Evolutionary conservation across 371 early-diverging fungal species (phyloP), one percentile per base, ranked within the genome.

Genomic region (Lichtheimia ornata): DNA sequence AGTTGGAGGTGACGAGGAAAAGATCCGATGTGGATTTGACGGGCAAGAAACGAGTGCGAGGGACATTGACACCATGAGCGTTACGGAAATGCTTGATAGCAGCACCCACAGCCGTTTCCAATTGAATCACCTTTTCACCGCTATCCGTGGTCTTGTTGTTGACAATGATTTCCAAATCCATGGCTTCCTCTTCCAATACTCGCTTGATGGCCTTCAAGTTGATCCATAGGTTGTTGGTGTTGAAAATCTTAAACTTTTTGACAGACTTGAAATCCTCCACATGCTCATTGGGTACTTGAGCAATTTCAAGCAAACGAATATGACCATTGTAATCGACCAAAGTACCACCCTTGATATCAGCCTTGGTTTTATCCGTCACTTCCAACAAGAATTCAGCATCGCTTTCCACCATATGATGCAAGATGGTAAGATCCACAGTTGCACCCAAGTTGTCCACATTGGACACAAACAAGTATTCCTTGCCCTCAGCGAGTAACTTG

Each of bases 361-460:
- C 97, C 79, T 97, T 92, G 59, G 99, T 99, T 87, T 99, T 99
- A 81, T 99, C 94, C 6, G 99, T 99, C 17, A 99, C 98, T 81
- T 99, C 99, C 99, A 99, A 98, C 50, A 99, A 76, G 78, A 98
- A 99, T 69, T 98, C 99, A 56, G 97, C 83, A 12, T 88, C 90
- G 28, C 94, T 86, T 56, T 88, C 87, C 30, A 89, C 88, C 86
- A 99, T 86, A 75, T 98, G 95, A 64, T 96, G 87, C 55, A 99
- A 83, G 64, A 99, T 95, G 66, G 87, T 85, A 49, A 91, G 80
- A 73, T 99, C 99, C 42, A 99, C 98, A 15, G 97, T 99, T 24
- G 99, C 98, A 58, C 99, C 99, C 62, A 99, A 82, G 76, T 99
- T 99, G 77, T 99, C 99, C n/a, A 99, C 95, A 78, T 99, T 99